phyloP scores from a whole-genome alignment of 2,329 filamentous ascomycete species.

The Fusarium secorum region DNA sequence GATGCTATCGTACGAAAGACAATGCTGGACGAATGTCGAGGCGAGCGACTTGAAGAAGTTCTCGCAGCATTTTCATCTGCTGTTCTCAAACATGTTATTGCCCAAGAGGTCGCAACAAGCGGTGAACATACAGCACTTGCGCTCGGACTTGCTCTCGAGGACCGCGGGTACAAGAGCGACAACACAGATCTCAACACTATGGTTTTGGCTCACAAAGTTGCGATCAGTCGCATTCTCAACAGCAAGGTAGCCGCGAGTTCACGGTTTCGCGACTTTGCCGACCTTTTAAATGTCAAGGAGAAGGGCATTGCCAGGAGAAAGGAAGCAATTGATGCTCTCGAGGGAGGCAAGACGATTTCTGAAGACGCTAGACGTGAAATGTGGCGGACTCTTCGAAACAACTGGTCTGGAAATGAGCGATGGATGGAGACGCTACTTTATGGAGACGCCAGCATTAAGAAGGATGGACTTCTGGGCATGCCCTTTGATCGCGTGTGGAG shows the following conservation, averaged over 20 bases:
- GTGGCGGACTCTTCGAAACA: slow-evolving; percentile 69
- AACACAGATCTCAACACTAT: slow-evolving; percentile 68
- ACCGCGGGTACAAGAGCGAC: slow-evolving; percentile 63
- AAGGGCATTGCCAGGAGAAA: slow-evolving; percentile 62
- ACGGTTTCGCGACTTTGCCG: slow-evolving; percentile 69
- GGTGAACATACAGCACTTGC: slow-evolving; percentile 57
- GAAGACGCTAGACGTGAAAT: slow-evolving; percentile 58
- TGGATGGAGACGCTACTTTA: slow-evolving; percentile 77
- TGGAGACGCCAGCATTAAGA: slow-evolving; percentile 65
- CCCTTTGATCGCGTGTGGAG: slow-evolving; percentile 77
- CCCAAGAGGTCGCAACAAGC: slow-evolving; percentile 51
- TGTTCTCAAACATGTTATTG: slow-evolving; percentile 75
- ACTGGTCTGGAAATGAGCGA: slow-evolving; percentile 80
- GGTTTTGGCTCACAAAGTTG: slow-evolving; percentile 75
- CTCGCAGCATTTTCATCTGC: slow-evolving; percentile 83
- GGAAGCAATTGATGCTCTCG: slow-evolving; percentile 53
- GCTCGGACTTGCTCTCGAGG: slow-evolving; percentile 65
- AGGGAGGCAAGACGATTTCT: slow-evolving; percentile 47
- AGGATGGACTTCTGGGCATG: slow-evolving; percentile 69
- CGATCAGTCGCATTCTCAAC: slow-evolving; percentile 66
- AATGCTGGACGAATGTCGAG: slow-evolving; percentile 96
- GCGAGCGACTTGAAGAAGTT: slow-evolving; percentile 87
- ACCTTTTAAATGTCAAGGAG: slow-evolving; percentile 70
- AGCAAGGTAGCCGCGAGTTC: slow-evolving; percentile 66
- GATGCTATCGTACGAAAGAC: slow-evolving; percentile 87